Percentiles rank a stretch among this genome's conserved stretches.
Conservation (phyloP, 257 asterid genomes). For the Solanum chmielewskii region DNA sequence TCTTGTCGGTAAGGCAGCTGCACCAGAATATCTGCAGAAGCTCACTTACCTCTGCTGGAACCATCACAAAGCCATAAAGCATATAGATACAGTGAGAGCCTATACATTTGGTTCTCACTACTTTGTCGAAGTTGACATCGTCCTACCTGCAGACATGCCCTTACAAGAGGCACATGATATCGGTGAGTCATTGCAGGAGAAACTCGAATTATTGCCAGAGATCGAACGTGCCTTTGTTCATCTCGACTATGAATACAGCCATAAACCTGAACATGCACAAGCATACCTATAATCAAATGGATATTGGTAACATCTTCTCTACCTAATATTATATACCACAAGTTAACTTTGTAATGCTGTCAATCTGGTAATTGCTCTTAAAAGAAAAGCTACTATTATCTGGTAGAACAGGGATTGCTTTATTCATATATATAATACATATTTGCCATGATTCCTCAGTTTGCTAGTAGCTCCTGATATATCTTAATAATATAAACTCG, state of each 20-base stretch:
- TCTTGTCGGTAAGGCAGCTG: slow-evolving; percentile 38
- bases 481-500: neutral
- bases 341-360: neutral
- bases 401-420: neutral
- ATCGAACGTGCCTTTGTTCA: slow-evolving; percentile 28
- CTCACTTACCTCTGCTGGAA: slow-evolving; percentile 51
- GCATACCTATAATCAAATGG: slow-evolving; percentile 7
- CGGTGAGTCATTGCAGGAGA: slow-evolving; percentile 48
- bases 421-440: neutral
- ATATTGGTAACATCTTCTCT: neutral
- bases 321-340: neutral
- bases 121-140: slow-evolving; percentile 47
- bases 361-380: neutral
- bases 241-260: slow-evolving; percentile 20
- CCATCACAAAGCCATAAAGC: slow-evolving; percentile 42
- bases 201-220: slow-evolving; percentile 27
- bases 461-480: neutral
- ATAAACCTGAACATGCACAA: slow-evolving; percentile 25
- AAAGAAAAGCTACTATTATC: neutral
- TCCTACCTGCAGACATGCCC: slow-evolving; percentile 36
- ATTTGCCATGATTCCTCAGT: neutral
- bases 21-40: slow-evolving; percentile 42
- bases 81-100: slow-evolving; percentile 43
- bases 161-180: slow-evolving; percentile 45
- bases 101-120: slow-evolving; percentile 47